phyloP scores from a whole-genome alignment of 164 flowering plant genomes.

The Liriodendron chinense region DNA sequence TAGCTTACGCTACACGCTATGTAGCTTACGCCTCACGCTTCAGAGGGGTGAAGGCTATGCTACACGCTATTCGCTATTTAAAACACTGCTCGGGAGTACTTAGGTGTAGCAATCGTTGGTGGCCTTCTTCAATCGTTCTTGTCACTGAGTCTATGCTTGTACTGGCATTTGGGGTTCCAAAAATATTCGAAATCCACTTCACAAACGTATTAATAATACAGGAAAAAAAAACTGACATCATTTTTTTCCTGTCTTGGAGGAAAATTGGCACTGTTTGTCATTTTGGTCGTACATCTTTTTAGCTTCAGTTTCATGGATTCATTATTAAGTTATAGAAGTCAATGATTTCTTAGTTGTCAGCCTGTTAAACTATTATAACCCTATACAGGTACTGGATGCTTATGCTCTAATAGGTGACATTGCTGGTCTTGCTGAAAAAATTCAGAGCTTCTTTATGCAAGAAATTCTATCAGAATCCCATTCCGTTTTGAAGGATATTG shows the following conservation, averaged over 20 bases:
- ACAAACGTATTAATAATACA: too few relatives aligned
- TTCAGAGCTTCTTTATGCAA: constrained; percentile 96
- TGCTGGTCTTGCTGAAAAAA: constrained; percentile 93
- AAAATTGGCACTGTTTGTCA: neutral
- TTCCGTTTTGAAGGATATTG: constrained; percentile 57
- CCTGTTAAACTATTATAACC: constrained; percentile 7
- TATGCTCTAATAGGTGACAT: constrained; percentile 93
- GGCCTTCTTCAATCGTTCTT: too few relatives aligned
- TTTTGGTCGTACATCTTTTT: neutral
- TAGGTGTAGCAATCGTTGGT: too few relatives aligned
- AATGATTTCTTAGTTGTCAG: neutral
- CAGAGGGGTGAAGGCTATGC: too few relatives aligned
- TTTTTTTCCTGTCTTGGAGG: neutral
- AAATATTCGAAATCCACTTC: too few relatives aligned
- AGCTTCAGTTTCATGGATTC: neutral
- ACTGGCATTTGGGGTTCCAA: too few relatives aligned
- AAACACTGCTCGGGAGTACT: too few relatives aligned
- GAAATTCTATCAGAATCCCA: constrained; percentile 93
- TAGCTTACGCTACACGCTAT: too few relatives aligned
- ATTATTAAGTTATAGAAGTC: neutral
- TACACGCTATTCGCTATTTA: too few relatives aligned
- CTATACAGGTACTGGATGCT: constrained; percentile 87
- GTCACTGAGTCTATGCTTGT: too few relatives aligned
- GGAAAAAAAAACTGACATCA: neutral
- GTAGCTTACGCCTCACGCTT: too few relatives aligned